These are phyloP conservation scores for Calonectria fujianensis DNA, from an alignment of 2,329 filamentous ascomycete species.

Conservation along the genomic window DNA sequence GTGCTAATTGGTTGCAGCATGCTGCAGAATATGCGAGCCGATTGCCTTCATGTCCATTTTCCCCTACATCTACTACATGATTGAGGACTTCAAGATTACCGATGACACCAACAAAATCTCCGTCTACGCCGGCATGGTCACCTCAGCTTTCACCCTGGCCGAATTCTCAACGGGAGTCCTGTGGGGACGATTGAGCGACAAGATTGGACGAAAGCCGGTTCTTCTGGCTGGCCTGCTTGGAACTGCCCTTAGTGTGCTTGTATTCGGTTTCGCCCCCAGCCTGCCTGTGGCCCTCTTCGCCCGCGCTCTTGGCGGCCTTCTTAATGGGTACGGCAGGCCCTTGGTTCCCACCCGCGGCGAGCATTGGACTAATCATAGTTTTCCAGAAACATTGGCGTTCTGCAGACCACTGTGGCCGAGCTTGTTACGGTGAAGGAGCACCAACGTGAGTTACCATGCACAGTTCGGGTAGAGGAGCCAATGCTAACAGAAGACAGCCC, in stretches of 20 bases:
- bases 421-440: constrained; percentile 95
- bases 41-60: constrained; percentile 99
- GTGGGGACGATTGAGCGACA: constrained; percentile 95
- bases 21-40: constrained; percentile 97
- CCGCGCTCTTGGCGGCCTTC: constrained; percentile 89
- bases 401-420: constrained; percentile 96
- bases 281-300: constrained; percentile 89
- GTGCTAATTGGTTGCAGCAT: constrained; percentile 70
- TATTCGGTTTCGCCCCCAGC: constrained; percentile 92
- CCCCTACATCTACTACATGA: constrained; percentile 98
- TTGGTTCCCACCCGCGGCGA: constrained; percentile 29
- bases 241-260: constrained; percentile 92
- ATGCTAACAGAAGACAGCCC: constrained; percentile 72
- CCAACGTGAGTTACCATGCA: constrained; percentile 78
- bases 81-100: constrained; percentile 91
- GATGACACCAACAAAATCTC: constrained; percentile 87
- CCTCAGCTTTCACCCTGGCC: constrained; percentile 95
- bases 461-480: neutral
- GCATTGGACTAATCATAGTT: constrained; percentile 44
- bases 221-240: constrained; percentile 92
- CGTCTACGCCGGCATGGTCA: constrained; percentile 96
- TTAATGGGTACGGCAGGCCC: constrained; percentile 88
- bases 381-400: constrained; percentile 89
- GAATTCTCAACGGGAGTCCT: constrained; percentile 95
- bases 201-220: constrained; percentile 93